Evolutionary conservation across 495 filamentous ascomycete species (phyloP).

Genomic region (Chaetomium fimeti): DNA sequence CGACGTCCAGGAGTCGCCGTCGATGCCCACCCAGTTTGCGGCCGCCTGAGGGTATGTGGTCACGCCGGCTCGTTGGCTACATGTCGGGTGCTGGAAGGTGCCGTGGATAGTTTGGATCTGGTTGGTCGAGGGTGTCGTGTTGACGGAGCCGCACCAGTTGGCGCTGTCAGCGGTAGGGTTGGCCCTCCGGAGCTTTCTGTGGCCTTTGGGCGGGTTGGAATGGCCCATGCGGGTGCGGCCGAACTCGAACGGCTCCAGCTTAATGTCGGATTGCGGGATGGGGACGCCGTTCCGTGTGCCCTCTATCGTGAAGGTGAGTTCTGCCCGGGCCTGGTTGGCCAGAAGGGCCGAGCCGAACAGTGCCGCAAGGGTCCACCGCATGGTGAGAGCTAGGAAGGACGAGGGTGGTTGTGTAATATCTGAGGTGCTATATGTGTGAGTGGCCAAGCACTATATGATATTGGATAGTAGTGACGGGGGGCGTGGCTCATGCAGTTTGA

Average conservation of each 20-base stretch:
- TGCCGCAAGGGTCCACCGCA: conserved; percentile 19
- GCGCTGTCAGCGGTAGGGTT: conserved; percentile 23
- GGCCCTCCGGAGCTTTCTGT: conserved; percentile 19
- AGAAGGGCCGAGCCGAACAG: conserved; percentile 24
- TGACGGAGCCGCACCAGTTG: conserved; percentile 40
- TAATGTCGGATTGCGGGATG: conserved; percentile 30
- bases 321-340: conserved; percentile 21
- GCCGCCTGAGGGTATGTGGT: conserved; percentile 31
- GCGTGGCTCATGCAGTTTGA: not conserved
- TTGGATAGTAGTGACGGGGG: not conserved
- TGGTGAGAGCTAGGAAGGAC: conserved; percentile 9
- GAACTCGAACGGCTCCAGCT: conserved; percentile 28
- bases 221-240: conserved; percentile 5
- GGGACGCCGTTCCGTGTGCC: conserved; percentile 33
- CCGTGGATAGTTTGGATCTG: conserved; percentile 32
- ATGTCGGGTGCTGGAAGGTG: conserved; percentile 30
- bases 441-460: not conserved
- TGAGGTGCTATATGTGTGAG: not conserved
- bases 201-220: not conserved
- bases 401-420: conserved; percentile 16
- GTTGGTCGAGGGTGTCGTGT: conserved; percentile 23
- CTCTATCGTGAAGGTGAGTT: conserved; percentile 28
- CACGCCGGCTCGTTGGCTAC: conserved; percentile 26
- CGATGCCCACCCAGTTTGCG: conserved; percentile 36
- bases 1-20: conserved; percentile 28